These are phyloP conservation scores for Gynostemma pentaphyllum DNA, from an alignment of 306 rosid species.

Conservation along the genomic window DNA sequence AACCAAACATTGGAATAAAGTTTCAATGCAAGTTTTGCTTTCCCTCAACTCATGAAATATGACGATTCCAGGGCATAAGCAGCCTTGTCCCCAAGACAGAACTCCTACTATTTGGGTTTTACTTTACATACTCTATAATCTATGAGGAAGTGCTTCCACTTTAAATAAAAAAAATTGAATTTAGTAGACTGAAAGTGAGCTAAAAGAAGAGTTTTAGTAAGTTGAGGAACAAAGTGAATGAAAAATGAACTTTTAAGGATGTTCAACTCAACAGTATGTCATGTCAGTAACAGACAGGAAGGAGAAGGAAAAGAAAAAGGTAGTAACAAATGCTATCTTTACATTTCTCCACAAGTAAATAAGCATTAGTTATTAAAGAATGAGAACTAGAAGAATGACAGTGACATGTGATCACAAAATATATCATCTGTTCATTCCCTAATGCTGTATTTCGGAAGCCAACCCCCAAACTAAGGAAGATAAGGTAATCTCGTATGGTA, in stretches of 20 bases:
- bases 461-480: background rate
- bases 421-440: background rate
- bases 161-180: background rate
- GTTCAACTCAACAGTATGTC: background rate
- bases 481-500: background rate
- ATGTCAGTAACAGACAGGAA: background rate
- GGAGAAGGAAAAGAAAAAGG: background rate
- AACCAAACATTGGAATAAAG: too few relatives aligned
- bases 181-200: background rate
- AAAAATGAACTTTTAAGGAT: background rate
- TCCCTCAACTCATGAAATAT: background rate
- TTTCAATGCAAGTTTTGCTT: too few relatives aligned
- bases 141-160: background rate
- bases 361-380: background rate
- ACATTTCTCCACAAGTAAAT: conserved; percentile 6
- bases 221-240: background rate
- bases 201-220: background rate
- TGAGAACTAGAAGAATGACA: background rate
- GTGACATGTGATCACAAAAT: background rate
- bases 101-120: background rate
- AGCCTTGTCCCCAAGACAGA: too few relatives aligned
- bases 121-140: background rate
- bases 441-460: background rate
- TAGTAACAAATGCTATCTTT: background rate
- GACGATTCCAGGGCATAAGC: background rate